phyloP scores from a whole-genome alignment of 169 alveolate genomes.

The Perkinsus chesapeaki region DNA sequence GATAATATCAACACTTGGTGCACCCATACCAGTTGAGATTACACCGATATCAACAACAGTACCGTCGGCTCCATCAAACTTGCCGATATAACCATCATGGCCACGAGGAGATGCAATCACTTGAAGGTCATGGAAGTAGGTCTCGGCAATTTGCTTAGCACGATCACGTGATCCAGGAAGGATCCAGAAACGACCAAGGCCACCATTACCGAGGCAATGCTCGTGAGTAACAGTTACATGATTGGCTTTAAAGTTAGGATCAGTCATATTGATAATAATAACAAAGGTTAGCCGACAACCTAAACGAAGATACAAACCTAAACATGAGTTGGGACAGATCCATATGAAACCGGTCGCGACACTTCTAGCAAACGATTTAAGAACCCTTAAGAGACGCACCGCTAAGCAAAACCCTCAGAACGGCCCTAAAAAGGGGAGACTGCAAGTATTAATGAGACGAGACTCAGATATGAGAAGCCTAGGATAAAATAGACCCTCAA shows the following conservation, averaged over 20 bases:
- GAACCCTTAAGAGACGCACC: no score
- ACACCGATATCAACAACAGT: not conserved
- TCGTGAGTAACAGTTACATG: not conserved
- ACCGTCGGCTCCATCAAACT: not conserved
- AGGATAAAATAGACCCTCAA: no score
- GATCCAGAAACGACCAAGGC: not conserved
- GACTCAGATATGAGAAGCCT: no score
- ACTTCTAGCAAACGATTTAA: no score
- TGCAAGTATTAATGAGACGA: no score
- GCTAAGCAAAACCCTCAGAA: no score
- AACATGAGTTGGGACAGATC: no score
- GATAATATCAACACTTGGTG: not conserved
- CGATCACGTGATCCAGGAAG: not conserved
- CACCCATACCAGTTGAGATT: not conserved
- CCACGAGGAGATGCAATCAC: not conserved
- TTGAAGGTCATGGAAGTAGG: not conserved
- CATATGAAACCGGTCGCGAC: no score
- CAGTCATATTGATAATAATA: not conserved
- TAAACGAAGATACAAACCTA: not conserved
- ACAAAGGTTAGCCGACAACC: not conserved
- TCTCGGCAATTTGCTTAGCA: not conserved
- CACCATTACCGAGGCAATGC: not conserved
- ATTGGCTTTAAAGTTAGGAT: not conserved
- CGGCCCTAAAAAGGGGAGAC: no score
- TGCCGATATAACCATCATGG: not conserved